Evolutionary conservation across 2,329 filamentous ascomycete species (phyloP).

Genomic region (Trichoderma cornu-damae): DNA sequence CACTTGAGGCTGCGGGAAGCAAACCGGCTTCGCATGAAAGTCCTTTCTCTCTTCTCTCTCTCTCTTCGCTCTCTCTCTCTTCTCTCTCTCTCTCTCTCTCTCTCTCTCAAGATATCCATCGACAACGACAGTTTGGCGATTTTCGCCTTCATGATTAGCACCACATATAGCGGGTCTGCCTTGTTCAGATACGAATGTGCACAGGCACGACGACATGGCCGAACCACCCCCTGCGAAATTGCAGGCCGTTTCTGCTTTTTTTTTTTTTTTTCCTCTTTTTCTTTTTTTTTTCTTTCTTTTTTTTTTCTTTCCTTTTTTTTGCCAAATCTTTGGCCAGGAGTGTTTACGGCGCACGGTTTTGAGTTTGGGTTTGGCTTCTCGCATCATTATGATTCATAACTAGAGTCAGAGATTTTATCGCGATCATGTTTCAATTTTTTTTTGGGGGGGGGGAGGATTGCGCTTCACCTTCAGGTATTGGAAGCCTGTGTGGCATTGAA

Average conservation of each 20-base stretch:
- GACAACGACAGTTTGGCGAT: not conserved
- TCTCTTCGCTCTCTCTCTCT: not conserved
- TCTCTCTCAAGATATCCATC: not conserved
- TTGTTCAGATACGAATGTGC: not conserved
- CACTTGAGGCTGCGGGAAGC: not conserved
- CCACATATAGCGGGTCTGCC: not conserved
- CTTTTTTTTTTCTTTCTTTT: not conserved
- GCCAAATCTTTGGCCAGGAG: not conserved
- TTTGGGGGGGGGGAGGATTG: not conserved
- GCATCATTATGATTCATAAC: not conserved
- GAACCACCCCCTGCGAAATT: not conserved
- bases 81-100: not conserved
- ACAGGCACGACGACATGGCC: not conserved
- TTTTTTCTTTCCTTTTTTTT: not conserved
- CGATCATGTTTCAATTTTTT: not conserved
- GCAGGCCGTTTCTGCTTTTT: not conserved
- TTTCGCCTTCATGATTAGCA: not conserved
- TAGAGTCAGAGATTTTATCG: not conserved
- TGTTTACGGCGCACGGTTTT: not conserved
- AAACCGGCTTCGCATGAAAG: not conserved
- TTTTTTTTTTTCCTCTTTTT: no score
- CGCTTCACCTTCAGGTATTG: not conserved
- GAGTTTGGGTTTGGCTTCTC: not conserved
- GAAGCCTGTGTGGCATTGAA: no score
- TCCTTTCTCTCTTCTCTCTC: not conserved